These are phyloP conservation scores for Penicillium flavigenum DNA, from an alignment of 495 filamentous ascomycete genomes.

Conservation along the genomic window DNA sequence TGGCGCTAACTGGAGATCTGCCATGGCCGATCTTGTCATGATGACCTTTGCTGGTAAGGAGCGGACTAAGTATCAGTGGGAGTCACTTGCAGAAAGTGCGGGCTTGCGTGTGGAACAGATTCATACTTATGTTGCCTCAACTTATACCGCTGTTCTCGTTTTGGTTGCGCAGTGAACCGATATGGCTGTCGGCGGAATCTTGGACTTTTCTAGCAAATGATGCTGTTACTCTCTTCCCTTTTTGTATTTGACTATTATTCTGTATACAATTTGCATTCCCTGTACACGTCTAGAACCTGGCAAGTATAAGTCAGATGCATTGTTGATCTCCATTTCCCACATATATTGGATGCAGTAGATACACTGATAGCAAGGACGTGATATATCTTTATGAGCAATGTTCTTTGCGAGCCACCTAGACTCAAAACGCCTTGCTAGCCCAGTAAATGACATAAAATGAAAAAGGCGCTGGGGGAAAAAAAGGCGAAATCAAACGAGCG, in stretches of 20 bases:
- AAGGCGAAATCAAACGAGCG: background rate
- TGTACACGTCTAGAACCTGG: background rate
- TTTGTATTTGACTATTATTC: background rate
- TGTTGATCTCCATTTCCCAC: background rate
- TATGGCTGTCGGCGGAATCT: background rate
- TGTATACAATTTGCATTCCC: background rate
- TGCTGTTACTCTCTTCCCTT: background rate
- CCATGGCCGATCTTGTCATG: slow-evolving; percentile 39
- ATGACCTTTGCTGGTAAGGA: slow-evolving; percentile 39
- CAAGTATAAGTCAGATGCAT: background rate
- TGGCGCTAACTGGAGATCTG: slow-evolving; percentile 29
- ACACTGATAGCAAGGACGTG: background rate
- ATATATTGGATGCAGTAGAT: slow-evolving; percentile 2
- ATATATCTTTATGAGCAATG: background rate
- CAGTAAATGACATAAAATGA: background rate
- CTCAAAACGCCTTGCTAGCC: slow-evolving; percentile 13
- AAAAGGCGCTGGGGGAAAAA: background rate
- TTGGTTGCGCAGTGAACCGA: slow-evolving; percentile 16
- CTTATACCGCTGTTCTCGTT: slow-evolving; percentile 27
- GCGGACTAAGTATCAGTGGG: slow-evolving; percentile 42
- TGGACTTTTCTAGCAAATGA: background rate
- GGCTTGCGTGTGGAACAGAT: slow-evolving; percentile 47
- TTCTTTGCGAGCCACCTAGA: background rate
- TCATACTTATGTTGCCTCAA: slow-evolving; percentile 32
- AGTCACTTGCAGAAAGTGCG: slow-evolving; percentile 33